These are phyloP conservation scores for Aspergillus sp. DNA, from an alignment of 2,329 filamentous ascomycete species.

Conservation along the genomic window DNA sequence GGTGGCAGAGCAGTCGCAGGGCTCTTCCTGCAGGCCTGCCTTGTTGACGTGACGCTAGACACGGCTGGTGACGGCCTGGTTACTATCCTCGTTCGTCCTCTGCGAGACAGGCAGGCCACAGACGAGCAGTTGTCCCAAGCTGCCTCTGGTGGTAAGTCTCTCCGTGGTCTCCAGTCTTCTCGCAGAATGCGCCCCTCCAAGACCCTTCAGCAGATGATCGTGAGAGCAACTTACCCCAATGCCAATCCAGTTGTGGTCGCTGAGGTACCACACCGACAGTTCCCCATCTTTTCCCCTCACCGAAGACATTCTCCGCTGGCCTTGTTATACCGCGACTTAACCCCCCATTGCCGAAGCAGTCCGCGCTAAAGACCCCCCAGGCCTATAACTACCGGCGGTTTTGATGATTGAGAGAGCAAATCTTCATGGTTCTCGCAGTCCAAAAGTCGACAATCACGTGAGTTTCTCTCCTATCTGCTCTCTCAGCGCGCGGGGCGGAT, in stretches of 20 bases:
- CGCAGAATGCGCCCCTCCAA: neutral
- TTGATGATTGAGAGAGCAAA: neutral
- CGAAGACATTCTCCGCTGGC: neutral
- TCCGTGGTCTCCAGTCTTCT: neutral
- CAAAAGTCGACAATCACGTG: neutral
- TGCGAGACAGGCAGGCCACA: neutral
- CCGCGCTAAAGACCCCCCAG: neutral
- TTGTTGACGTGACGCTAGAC: no score
- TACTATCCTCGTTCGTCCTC: neutral
- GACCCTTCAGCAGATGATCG: neutral
- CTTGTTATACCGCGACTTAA: neutral
- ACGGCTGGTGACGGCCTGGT: neutral
- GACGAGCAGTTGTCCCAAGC: neutral
- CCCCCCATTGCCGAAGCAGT: neutral
- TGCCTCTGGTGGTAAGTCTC: neutral
- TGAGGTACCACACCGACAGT: neutral
- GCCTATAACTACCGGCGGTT: neutral
- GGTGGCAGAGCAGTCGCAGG: no score
- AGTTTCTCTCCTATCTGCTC: neutral
- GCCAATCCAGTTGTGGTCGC: neutral
- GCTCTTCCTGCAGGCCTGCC: no score
- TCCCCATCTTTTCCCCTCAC: neutral
- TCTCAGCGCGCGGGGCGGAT: neutral
- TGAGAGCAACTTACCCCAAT: neutral
- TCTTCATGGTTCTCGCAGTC: neutral